Base-by-base conservation (phyloP, 768 basidiomycete genomes). In the Tricholoma flavovirens region DNA sequence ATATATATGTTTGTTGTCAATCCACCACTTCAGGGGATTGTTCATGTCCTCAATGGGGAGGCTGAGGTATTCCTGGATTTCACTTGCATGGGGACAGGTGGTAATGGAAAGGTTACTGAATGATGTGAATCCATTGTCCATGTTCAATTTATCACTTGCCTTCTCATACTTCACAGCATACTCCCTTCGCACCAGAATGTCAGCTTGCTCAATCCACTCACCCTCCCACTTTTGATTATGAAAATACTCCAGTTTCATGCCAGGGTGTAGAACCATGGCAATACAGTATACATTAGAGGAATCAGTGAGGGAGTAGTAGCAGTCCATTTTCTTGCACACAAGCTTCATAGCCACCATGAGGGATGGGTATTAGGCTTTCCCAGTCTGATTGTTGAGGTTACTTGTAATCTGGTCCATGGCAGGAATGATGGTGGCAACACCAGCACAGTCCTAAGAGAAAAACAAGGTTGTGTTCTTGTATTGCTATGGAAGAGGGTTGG, bases 221-320 rank as follows among this genome's bases (percentile, higher is more conserved):
- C 49, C 29, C 7, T 60, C 55, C 71, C 71, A 40, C 14, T 40
- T 72, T 3, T 55, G 48, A 3, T 58, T 51, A 1, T 54, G 53
- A 58, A 73, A 73, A 56, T 73, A 74, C 12, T 58, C 54, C 2
- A 71, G 63, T 56, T 73, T 73, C 60, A 73, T 62, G 5, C 33
- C 8, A 1, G 33, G 10, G 33, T 33, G 33, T 11, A 33, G 33
- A 10, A 33, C 3, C 33, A 70, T 65, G 8, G 67, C 66, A 50
- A 69, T 63, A 3, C 60, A 60, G 55, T 68, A 71, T 2, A 65
- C 35, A 0, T 67, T 40, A 3, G 66, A 67, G 2, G 45, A 8
- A 49, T 67, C 69, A 3, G 66, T 68, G 10, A 57, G 36, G 2
- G 42, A 10, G 40, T 70, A 71, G 43, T 70, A 71, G 5, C 51